Evolutionary conservation across 2,329 filamentous ascomycete species (phyloP).

Genomic region (Penicillium sp.): DNA sequence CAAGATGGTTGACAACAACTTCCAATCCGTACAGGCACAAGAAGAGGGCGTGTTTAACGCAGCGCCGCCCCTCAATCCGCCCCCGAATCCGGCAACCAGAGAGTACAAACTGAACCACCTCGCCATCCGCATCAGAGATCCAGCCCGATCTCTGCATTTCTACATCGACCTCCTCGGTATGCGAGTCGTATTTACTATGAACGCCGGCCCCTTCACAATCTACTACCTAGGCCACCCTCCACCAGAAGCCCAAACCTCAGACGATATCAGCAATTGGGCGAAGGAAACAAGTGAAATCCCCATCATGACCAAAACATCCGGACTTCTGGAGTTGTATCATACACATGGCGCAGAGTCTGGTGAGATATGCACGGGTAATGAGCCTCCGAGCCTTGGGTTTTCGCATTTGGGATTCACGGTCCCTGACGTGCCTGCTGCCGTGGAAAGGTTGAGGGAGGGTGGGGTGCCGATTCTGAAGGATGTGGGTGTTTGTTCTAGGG

Average conservation of each 20-base stretch:
- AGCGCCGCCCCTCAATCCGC: slow-evolving; percentile 32
- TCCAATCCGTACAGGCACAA: slow-evolving; percentile 19
- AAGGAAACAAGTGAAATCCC: slow-evolving; percentile 27
- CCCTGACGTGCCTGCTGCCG: slow-evolving; percentile 34
- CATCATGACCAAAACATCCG: slow-evolving; percentile 33
- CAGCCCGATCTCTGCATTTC: slow-evolving; percentile 37
- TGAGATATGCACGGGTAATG: slow-evolving; percentile 33
- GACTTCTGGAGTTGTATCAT: slow-evolving; percentile 41
- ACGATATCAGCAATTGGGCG: slow-evolving; percentile 32
- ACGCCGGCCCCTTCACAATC: slow-evolving; percentile 43
- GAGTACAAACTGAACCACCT: slow-evolving; percentile 43
- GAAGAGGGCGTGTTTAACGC: slow-evolving; percentile 34
- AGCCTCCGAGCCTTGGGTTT: slow-evolving; percentile 39
- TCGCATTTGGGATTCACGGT: slow-evolving; percentile 44
- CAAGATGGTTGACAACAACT: neutral
- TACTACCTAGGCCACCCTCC: slow-evolving; percentile 44
- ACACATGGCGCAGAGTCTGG: slow-evolving; percentile 36
- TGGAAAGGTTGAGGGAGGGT: slow-evolving; percentile 30
- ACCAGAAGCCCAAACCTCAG: slow-evolving; percentile 21
- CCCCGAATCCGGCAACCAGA: slow-evolving; percentile 28
- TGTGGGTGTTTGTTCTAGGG: slow-evolving; percentile 29
- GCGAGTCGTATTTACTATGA: slow-evolving; percentile 43
- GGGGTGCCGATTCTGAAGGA: slow-evolving; percentile 41
- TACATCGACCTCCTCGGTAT: slow-evolving; percentile 44
- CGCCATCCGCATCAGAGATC: slow-evolving; percentile 41